Evolutionary conservation across 2,329 filamentous ascomycete genomes (phyloP).

Genomic region (Diaporthe capsici): DNA sequence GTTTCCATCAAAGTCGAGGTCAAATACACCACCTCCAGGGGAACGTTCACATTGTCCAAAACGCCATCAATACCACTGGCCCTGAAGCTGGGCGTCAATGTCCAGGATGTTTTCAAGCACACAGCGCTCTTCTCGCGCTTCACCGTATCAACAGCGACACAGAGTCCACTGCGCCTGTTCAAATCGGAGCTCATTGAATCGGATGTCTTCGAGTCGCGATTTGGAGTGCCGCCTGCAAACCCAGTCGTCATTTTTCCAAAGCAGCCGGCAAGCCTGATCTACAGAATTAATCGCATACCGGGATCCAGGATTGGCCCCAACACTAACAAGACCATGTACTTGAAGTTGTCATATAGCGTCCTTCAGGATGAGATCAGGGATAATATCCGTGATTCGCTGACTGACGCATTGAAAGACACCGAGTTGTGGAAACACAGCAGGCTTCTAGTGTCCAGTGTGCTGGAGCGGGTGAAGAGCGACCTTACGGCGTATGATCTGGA

Average conservation of each 20-base stretch:
- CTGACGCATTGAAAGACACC: conserved; percentile 54
- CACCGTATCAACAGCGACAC: conserved; percentile 85
- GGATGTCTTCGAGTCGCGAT: conserved; percentile 76
- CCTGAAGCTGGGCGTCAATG: conserved; percentile 92
- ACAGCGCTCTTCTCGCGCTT: conserved; percentile 88
- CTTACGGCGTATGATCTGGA: conserved; percentile 69
- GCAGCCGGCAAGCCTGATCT: conserved; percentile 85
- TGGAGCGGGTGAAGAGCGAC: conserved; percentile 58
- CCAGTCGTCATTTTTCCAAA: conserved; percentile 80
- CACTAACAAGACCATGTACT: conserved; percentile 67
- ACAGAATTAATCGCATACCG: conserved; percentile 77
- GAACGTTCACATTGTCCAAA: conserved; percentile 74
- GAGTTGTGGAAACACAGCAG: conserved; percentile 62
- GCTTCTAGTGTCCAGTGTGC: conserved; percentile 60
- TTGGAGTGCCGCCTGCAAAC: conserved; percentile 66
- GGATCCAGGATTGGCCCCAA: conserved; percentile 51
- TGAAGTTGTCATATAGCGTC: conserved; percentile 83
- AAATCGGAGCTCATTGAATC: conserved; percentile 80
- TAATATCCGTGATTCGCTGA: conserved; percentile 61
- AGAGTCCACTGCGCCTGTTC: conserved; percentile 81
- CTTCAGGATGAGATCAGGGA: conserved; percentile 80
- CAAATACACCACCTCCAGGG: conserved; percentile 77
- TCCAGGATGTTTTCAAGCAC: conserved; percentile 95
- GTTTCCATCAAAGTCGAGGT: conserved; percentile 84
- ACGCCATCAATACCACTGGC: conserved; percentile 77